Base-by-base conservation (phyloP, 495 filamentous ascomycete species). In the Cudoniella acicularis region DNA sequence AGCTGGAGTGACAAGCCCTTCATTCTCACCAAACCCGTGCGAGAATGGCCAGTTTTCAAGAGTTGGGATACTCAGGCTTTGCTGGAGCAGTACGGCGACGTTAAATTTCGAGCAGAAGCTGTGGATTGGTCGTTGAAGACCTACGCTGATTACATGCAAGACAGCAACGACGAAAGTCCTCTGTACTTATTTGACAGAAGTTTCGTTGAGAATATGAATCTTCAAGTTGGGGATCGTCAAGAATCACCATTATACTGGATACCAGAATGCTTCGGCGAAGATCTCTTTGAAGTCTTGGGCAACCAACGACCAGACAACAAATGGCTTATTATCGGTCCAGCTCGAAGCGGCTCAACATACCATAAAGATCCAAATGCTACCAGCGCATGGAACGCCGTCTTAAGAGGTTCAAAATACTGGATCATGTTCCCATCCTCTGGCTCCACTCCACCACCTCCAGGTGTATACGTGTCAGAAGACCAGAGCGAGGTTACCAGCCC, bases 321-420 rank as follows among this genome's bases (percentile, higher is more conserved):
- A 54, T 98, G 94, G 94, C 79, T 98, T 56, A 96, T 98, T 61
- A 79, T 98, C 45, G 94, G 94, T 0, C 94, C 93, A 2, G 83
- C 86, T 60, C 80, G 92, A 27, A 96, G 91, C 66, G 94, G 94
- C 17, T 96, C 91, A 65, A 96, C 92, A 8, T 97, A 96, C 65
- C 94, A 98, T 77, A 97, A 97, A 70, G 83, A 86, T 54, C 83
- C 83, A 43, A 84, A 81, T 60, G 80, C 74, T 1, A 81, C 79
- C 21, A 92, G 88, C 62, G 94, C 94, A 1, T 98, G 94, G 94
- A 98, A 98, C 69, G 93, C 94, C 0, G 92, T 98, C 16, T 70
- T 98, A 27, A 80, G 87, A 54, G 94, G 94, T 16, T 85, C 88
- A 18, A 98, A 98, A 70, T 98, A 98, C 76, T 98, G 94, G 94